Conservation (phyloP, 805 yeast species). For the Sugiyamaella floridensis region DNA sequence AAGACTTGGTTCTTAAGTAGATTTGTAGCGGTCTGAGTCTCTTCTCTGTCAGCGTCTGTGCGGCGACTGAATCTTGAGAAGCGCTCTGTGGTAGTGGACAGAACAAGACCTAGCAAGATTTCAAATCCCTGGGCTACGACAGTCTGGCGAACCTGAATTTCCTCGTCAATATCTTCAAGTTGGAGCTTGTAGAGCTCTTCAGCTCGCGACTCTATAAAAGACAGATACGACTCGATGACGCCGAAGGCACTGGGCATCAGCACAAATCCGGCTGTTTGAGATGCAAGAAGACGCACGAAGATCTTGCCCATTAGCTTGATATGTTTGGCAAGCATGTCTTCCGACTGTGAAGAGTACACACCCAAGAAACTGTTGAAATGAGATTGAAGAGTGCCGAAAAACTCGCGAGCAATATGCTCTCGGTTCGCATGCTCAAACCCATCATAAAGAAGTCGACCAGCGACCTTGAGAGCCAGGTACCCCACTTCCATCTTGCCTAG, state of each 20-base stretch:
- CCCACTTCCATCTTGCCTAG: conserved; percentile 63
- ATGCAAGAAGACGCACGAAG: conserved; percentile 50
- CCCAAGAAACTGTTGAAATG: conserved; percentile 55
- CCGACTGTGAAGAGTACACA: conserved; percentile 40
- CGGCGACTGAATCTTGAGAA: conserved; percentile 35
- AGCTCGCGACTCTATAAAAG: conserved; percentile 58
- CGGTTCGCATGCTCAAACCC: conserved; percentile 69
- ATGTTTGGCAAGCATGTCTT: conserved; percentile 53
- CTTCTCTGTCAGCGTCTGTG: conserved; percentile 58
- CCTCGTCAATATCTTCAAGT: conserved; percentile 41
- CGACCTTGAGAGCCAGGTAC: conserved; percentile 66
- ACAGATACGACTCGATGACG: conserved; percentile 54
- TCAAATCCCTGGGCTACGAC: conserved; percentile 52
- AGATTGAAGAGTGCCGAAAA: conserved; percentile 47
- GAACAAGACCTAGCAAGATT: conserved; percentile 57
- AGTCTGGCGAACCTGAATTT: conserved; percentile 66
- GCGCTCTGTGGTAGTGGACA: conserved; percentile 49
- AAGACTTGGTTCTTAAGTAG: conserved; percentile 50
- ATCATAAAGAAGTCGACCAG: conserved; percentile 66
- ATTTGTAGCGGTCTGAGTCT: conserved; percentile 50
- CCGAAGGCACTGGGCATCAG: conserved; percentile 57
- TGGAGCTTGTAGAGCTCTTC: conserved; percentile 26
- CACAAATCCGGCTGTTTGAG: conserved; percentile 64
- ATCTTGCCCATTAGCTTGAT: conserved; percentile 71
- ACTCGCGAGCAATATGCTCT: conserved; percentile 50